These are phyloP conservation scores for Candida vartiovaarae DNA, from an alignment of 805 yeast species.

Conservation along the genomic window DNA sequence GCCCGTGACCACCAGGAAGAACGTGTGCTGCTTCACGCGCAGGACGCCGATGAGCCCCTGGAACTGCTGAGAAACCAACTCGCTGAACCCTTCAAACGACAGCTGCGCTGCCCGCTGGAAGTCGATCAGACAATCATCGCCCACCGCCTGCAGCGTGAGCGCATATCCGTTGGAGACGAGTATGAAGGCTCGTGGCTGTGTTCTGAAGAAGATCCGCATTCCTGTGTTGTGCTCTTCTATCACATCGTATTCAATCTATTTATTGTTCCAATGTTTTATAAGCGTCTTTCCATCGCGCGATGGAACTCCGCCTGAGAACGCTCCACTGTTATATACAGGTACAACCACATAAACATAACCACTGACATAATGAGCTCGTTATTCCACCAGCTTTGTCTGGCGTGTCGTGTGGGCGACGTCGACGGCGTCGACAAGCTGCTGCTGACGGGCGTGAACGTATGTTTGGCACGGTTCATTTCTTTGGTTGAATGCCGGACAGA, in stretches of 20 bases:
- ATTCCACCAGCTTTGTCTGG: constrained; percentile 43
- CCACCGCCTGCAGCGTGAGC: constrained; percentile 45
- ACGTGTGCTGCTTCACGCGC: constrained; percentile 45
- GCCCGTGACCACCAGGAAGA: constrained; percentile 51
- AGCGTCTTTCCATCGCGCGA: too few species aligned
- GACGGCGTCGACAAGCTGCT: constrained; percentile 55
- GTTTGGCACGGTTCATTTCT: constrained; percentile 9
- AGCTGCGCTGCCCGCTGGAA: constrained; percentile 37
- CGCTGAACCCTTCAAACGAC: constrained; percentile 35
- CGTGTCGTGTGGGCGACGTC: constrained; percentile 64
- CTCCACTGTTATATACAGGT: too few species aligned
- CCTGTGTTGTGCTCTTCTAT: background rate
- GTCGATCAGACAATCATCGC: constrained; percentile 38
- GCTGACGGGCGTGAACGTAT: constrained; percentile 42
- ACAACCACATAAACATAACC: too few species aligned
- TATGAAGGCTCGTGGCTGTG: constrained; percentile 62
- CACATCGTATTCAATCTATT: too few species aligned
- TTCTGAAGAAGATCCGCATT: constrained; percentile 36
- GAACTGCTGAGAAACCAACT: constrained; percentile 28
- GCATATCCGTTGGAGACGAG: constrained; percentile 53
- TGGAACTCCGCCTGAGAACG: too few species aligned
- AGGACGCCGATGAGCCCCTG: constrained; percentile 60
- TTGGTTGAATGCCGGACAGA: background rate
- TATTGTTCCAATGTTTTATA: too few species aligned
- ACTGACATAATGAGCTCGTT: background rate